Base-by-base conservation (phyloP, 106 monocot species). In the Phalaenopsis aphrodite region DNA sequence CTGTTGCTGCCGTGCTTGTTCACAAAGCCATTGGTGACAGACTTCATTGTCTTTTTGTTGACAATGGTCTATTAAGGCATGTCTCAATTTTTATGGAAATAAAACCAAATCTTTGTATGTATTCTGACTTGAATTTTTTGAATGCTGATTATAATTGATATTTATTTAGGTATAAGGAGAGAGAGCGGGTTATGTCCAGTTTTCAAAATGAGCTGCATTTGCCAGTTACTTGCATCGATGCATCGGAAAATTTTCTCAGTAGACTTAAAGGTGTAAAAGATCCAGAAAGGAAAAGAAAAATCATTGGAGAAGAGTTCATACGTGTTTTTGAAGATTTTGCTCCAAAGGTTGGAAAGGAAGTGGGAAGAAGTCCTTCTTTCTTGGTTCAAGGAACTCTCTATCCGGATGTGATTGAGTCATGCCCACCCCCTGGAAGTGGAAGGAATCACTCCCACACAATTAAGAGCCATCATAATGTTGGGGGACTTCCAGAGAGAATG, bases 381-480 rank as follows among this genome's bases (percentile, higher is more conserved):
- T 84, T 98, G 86, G 92, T 98, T 80, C 97, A 97, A 55, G 97
- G 97, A 76, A 97, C 98, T 81, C 77, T 98, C 11, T 98, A 98
- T 82, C 98, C 97, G 64, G 98, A 98, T 89, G 98, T 94, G 36
- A 98, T 97, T 21, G 94, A 97, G 84, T 97, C 97, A 10, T 97
- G 97, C 64, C 97, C 97, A 17, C 97, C 94, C 8, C 97, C 97
- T 78, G 97, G 97, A 79, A 97, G 92, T 84, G 97, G 94, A 82
- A 92, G 87, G 84, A 87, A 82, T 55, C 97, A 94, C 77, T 97
- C 98, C 30, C 98, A 98, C 82, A 98, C 94, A 74, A 98, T 98
- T 18, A 98, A 98, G 82, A 94, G 94, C 74, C 98, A 98, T 80
- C 98, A 94, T 78, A 98, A 98, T 88, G 98, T 98, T 78, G 98